Evolutionary conservation across 2,329 filamentous ascomycete genomes (phyloP), one percentile per base, ranked within the genome.

Genomic region (Fusarium foetens): DNA sequence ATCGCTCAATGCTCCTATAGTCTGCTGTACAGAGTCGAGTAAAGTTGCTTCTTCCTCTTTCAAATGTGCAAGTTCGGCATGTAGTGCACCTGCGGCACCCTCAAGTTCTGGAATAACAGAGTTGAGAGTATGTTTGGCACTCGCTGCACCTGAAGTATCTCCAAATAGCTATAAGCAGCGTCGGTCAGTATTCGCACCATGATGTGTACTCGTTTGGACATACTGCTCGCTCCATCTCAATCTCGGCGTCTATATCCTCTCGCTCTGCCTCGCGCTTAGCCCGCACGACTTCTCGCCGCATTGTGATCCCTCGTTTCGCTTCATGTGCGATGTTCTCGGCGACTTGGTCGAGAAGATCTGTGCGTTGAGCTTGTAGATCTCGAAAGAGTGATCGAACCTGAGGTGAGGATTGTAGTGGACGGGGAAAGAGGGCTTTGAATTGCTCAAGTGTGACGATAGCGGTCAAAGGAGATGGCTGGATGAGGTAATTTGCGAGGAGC

Each of bases 381-480:
- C 92, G 90, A 79, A 97, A 97, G 9, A 97, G 85, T 1, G 86
- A 84, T 63, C 90, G 89, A 52, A 95, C 86, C 62, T 92, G 90
- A 0, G 92, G 88, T 51, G 91, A 91, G 29, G 86, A 84, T 66
- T 91, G 91, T 54, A 91, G 85, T 42, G 88, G 81, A 55, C 87
- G 88, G 16, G 94, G 94, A 77, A 97, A 96, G 45, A 95, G 86
- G 33, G 91, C 86, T 46, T 89, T 90, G 84, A 97, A 97, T 72
- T 94, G 89, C 63, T 90, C 86, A 51, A 94, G 86, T 12, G 93
- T 91, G 74, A 94, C 85, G 77, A 94, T 88, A 71, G 91, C 88
- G 45, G 92, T 91, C 41, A 97, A 86, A 33, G 92, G 87, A 12
- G 94, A 91, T 17, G 94, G 93, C 35, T 91, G 86, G 39, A 97